Base-by-base conservation (phyloP, 2,329 filamentous ascomycete species). In the Penicillium sclerotiorum region DNA sequence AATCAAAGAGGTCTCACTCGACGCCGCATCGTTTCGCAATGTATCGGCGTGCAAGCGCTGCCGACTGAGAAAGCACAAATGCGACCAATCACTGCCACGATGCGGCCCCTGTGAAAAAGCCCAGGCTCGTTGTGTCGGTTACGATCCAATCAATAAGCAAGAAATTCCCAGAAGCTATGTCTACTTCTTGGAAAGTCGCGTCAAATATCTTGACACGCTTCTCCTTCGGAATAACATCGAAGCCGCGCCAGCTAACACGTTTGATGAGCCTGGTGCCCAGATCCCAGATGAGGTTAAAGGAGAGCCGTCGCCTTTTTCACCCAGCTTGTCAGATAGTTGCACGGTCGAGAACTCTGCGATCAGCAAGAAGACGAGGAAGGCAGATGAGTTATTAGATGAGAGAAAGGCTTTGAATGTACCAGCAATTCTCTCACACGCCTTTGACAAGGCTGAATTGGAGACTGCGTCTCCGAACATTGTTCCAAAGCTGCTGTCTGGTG, bases 81-180 rank as follows among this genome's bases (percentile, higher is more conserved):
- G 90, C 73, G 90, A 95, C 72, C 89, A 94, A 77, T 85, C 86
- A 58, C 77, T 95, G 55, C 90, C 90, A 7, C 88, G 86, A 64
- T 95, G 90, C 70, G 84, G 86, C 17, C 88, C 87, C 60, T 95
- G 90, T 73, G 88, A 89, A 67, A 94, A 94, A 75, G 89, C 87
- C n/a, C 79, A 80, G 51, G 87, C 91, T 30, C 84, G 87, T 57
- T 95, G 90, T 69, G 88, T 94, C 30, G 90, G 90, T 52, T 95
- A 94, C 69, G 90, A 95, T 67, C 90, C 90, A 38, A 92, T 94
- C 66, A 93, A 88, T n/a, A 94, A 94, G 77, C 84, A 87, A 67
- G 88, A 94, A 72, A 92, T 95, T 49, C 90, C 90, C 35, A 80
- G 89, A 72, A 82, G 79, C 69, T 95, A 94, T 73, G 88, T 95